Percentiles rank a stretch among this genome's conserved stretches.
These are phyloP conservation scores for Colletotrichum endophyticum DNA, from an alignment of 2,329 filamentous ascomycete genomes.

Conservation along the genomic window DNA sequence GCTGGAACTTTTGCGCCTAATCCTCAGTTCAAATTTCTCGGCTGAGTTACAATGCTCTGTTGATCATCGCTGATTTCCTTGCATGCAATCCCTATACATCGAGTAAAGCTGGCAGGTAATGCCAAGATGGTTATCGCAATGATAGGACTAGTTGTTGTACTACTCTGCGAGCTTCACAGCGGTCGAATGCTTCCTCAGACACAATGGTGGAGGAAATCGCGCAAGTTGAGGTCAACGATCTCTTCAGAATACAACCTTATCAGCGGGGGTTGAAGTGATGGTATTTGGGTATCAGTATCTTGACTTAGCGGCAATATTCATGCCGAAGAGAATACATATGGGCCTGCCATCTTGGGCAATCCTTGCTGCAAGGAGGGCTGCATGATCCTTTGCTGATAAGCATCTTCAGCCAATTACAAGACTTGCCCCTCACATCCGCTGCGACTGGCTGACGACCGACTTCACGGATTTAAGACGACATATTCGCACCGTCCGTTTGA, in stretches of 20 bases:
- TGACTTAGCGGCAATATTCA: background rate
- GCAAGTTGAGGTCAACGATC: background rate
- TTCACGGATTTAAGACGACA: background rate
- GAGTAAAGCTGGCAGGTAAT: background rate
- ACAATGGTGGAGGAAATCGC: background rate
- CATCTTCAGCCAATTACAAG: background rate
- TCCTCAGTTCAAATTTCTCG: background rate
- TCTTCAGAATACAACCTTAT: background rate
- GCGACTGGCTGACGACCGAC: background rate
- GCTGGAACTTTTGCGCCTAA: background rate
- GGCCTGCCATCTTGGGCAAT: background rate
- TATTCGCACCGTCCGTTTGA: accelerated
- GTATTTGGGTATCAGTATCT: background rate
- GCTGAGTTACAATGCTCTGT: background rate
- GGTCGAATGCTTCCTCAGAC: background rate
- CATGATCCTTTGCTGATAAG: background rate
- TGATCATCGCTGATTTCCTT: background rate
- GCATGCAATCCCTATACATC: background rate
- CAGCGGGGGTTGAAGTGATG: background rate
- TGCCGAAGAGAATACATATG: background rate
- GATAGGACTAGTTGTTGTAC: background rate
- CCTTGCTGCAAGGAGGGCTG: background rate
- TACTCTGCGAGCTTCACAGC: background rate
- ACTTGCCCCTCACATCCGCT: background rate
- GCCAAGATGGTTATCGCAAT: background rate